Base-by-base conservation (phyloP, 495 filamentous ascomycete species). In the Podospora fimiseda region DNA sequence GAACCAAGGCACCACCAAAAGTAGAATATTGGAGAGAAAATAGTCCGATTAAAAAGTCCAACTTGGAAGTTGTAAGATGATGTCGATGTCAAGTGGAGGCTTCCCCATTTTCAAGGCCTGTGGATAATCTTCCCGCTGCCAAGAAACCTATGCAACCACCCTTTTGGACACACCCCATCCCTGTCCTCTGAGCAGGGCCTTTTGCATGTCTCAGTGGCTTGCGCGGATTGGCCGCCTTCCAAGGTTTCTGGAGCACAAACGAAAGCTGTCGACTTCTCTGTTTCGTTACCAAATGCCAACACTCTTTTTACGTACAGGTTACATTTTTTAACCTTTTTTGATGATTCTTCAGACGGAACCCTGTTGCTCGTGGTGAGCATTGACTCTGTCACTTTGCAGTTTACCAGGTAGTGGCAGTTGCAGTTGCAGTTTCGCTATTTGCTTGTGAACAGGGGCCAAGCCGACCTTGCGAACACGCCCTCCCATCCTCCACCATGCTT, bases 231-330 rank as follows among this genome's bases (percentile, higher is more conserved):
- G 48, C 49, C 43, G 45, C 46, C 45, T 36, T 20, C 13, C 20
- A 30, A 15, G 13, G 13, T 14, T 47, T 22, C 14, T 14, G 22
- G 44, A 36, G 33, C 21, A 24, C 23, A 40, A 37, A 37, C 23
- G 51, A 49, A 60, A 60, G 54, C 45, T 63, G 60, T 48, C 57
- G 52, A 56, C 51, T 53, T 60, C 50, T 33, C 50, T 42, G 27
- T 30, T 13, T 21, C 23, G 23, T 40, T n/a, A 11, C 2, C 47
- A 23, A 43, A n/a, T 41, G 24, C 39, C 24, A 24, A 37, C 49
- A 14, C 30, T 40, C 37, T 45, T 24, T 52, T 41, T 50, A 36
- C 39, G 48, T 53, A 41, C 47, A n/a, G n/a, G n/a, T n/a, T n/a
- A n/a, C n/a, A 22, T 7, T 15, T 37, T 59, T 54, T 27, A 37